Evolutionary conservation across 164 flowering plant species (phyloP).

Genomic region (Nymphaea colorata): DNA sequence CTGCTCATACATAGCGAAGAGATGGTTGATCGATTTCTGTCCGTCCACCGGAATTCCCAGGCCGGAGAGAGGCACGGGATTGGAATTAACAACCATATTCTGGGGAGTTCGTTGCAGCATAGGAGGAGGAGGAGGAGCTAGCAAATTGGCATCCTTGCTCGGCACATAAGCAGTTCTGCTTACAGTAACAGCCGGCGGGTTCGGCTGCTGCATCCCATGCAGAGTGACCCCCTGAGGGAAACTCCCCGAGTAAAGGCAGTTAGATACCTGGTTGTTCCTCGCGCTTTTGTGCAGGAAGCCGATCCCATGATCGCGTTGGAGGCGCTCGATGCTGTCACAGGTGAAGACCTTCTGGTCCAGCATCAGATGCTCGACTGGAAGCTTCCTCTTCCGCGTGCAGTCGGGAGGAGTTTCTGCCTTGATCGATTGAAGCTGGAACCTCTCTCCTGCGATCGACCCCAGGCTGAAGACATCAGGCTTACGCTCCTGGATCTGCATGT

Average conservation of each 20-base stretch:
- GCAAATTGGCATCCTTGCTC: conserved; percentile 3
- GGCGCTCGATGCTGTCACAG: conserved; percentile 37
- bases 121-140: conserved; percentile 6
- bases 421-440: conserved; percentile 10
- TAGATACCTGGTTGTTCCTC: conserved; percentile 45
- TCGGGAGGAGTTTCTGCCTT: conserved; percentile 24
- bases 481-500: conserved; percentile 17
- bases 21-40: conserved; percentile 48
- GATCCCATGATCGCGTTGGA: conserved; percentile 26
- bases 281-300: conserved; percentile 37
- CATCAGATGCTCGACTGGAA: conserved; percentile 15
- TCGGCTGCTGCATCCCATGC: conserved; percentile 9
- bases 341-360: conserved; percentile 31
- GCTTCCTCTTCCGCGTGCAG: conserved; percentile 33
- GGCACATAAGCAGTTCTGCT: not conserved
- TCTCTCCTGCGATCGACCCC: conserved; percentile 12
- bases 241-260: conserved; percentile 21
- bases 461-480: conserved; percentile 22
- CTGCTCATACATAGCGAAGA: conserved; percentile 34
- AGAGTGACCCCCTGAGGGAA: conserved; percentile 5
- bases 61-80: conserved; percentile 13
- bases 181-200: not conserved
- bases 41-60: conserved; percentile 61
- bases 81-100: conserved; percentile 11
- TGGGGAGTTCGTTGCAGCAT: not conserved